Percentiles rank a stretch among this genome's conserved stretches.
Conservation (phyloP, 1,284 basidiomycete species). For the Caloboletus inedulis region DNA sequence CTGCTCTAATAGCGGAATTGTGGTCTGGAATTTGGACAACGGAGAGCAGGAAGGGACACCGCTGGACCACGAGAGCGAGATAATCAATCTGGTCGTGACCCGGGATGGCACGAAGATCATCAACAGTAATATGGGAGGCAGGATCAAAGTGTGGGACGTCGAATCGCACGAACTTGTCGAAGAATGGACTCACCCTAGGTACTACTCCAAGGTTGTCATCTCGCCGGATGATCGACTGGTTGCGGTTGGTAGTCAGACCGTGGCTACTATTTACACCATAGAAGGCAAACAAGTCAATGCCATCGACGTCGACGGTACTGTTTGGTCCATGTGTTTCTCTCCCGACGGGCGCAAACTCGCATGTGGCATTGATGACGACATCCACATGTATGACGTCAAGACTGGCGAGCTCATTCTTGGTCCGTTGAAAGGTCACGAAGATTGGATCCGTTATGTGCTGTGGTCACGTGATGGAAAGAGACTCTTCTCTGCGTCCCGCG, state of each 20-base stretch:
- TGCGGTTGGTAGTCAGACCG: rapidly evolving
- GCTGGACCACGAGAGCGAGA: no score
- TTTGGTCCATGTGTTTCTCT: slow-evolving; percentile 1
- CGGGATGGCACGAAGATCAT: no score
- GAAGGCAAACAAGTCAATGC: neutral
- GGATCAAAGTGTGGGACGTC: neutral
- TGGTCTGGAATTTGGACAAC: neutral
- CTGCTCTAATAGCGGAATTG: neutral
- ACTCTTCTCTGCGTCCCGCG: no score
- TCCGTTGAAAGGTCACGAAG: neutral
- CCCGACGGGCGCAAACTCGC: slow-evolving; percentile 7
- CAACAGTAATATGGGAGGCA: no score
- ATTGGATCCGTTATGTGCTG: no score
- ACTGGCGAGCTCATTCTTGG: neutral
- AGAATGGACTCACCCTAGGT: neutral
- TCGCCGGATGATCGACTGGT: slow-evolving; percentile 3
- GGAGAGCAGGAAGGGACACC: neutral
- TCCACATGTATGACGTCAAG: slow-evolving; percentile 4
- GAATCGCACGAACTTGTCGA: neutral
- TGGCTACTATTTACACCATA: neutral
- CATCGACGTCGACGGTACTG: neutral
- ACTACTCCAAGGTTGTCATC: neutral
- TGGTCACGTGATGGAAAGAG: no score
- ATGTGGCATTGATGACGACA: neutral
- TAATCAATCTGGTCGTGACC: no score